phyloP scores from a whole-genome alignment of 2,329 filamentous ascomycete genomes.

The Metarhizium anisopliae region DNA sequence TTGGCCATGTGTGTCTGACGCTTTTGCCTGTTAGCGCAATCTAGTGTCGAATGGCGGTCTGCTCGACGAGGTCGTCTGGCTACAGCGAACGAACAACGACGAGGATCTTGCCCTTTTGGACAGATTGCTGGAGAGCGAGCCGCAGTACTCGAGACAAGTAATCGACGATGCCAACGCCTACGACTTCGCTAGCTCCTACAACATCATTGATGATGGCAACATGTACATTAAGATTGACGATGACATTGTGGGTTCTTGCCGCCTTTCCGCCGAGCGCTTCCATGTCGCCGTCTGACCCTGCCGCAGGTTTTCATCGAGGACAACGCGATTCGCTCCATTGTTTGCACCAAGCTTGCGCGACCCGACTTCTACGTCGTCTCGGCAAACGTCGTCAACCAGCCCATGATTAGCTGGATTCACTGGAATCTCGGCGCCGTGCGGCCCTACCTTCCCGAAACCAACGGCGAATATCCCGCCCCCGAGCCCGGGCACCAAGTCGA shows the following conservation, averaged over 20 bases:
- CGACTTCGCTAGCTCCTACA: constrained; percentile 30
- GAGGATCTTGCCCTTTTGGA: constrained; percentile 29
- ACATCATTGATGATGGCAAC: constrained; percentile 36
- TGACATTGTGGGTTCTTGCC: constrained; percentile 23
- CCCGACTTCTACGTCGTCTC: constrained; percentile 43
- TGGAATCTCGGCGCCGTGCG: constrained; percentile 42
- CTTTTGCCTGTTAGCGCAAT: constrained; percentile 22
- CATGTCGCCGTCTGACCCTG: not conserved
- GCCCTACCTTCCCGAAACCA: constrained; percentile 43
- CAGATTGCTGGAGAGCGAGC: constrained; percentile 23
- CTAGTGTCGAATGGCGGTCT: constrained; percentile 33
- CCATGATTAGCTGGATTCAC: constrained; percentile 43
- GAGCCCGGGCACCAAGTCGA: constrained; percentile 16
- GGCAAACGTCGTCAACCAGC: constrained; percentile 48
- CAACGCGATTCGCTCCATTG: constrained; percentile 38
- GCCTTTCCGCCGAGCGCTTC: too few relatives aligned
- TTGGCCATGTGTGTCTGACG: too few relatives aligned
- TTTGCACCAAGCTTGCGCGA: constrained; percentile 41
- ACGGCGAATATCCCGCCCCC: constrained; percentile 13
- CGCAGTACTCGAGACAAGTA: constrained; percentile 26
- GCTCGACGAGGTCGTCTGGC: constrained; percentile 34
- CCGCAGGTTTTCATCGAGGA: constrained; percentile 28
- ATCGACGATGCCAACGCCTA: constrained; percentile 21
- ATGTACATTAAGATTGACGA: constrained; percentile 30
- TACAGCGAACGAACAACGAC: constrained; percentile 27